Evolutionary conservation across 495 filamentous ascomycete genomes (phyloP).

Genomic region (Penicillium bovifimosum): DNA sequence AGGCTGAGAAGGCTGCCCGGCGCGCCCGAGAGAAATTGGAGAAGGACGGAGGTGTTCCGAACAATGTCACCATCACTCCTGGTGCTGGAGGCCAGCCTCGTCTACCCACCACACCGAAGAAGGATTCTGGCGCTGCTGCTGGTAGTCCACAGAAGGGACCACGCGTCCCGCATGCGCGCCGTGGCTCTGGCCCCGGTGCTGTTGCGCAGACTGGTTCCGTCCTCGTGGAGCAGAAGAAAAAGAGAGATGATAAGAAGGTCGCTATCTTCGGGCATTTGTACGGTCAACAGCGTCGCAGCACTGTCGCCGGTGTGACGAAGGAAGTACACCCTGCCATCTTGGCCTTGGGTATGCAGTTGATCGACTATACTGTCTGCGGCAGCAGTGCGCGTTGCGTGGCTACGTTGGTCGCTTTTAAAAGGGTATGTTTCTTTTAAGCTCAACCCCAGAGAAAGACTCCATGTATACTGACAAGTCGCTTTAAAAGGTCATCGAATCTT

Average conservation of each 20-base stretch:
- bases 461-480: constrained; percentile 4
- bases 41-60: constrained; percentile 29
- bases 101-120: constrained; percentile 40
- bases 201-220: constrained; percentile 28
- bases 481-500: constrained; percentile 77
- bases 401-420: constrained; percentile 82
- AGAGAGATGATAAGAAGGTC: constrained; percentile 63
- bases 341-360: constrained; percentile 82
- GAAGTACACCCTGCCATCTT: constrained; percentile 88
- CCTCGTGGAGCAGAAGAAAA: constrained; percentile 33
- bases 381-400: constrained; percentile 85
- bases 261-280: constrained; percentile 83
- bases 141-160: constrained; percentile 33
- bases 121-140: constrained; percentile 27
- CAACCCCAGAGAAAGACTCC: neutral
- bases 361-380: constrained; percentile 81
- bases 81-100: constrained; percentile 17
- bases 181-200: constrained; percentile 42
- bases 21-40: constrained; percentile 58
- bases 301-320: constrained; percentile 69
- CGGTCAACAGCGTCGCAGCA: constrained; percentile 63
- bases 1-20: constrained; percentile 72
- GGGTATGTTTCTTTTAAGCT: constrained; percentile 47
- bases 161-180: constrained; percentile 30
- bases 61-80: constrained; percentile 20